Base-by-base conservation (phyloP, 2,329 filamentous ascomycete genomes). In the Aureobasidium sp. region DNA sequence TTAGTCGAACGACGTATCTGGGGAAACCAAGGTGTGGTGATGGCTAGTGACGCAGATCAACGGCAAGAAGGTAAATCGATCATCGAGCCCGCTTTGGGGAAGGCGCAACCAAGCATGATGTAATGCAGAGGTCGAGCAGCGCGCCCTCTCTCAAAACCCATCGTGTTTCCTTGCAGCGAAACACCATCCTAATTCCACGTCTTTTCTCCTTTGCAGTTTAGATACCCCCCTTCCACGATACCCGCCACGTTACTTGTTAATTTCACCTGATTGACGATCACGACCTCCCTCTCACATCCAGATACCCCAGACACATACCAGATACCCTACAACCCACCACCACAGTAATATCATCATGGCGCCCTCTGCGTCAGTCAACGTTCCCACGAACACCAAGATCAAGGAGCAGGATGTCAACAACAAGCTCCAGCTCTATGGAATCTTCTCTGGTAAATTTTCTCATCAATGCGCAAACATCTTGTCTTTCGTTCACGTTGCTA, bases 361-460 rank as follows among this genome's bases (percentile, higher is more conserved):
- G 47, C 48, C 59, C 20, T 44, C 48, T 36, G 48, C 48, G 36
- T 64, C 71, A 53, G 88, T 93, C 71, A 92, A 94, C 76, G 84
- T 82, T 69, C 90, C 90, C 36, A 87, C 84, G 65, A 83, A 94
- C 75, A 70, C 82, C 64, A 87, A 88, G 79, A 76, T 84, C 74
- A 93, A 92, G 82, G 90, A 96, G 79, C 83, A 78, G 72, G 84
- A 96, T 74, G 87, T 97, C 77, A 94, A 94, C 77, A 85, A 87
- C 74, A 99, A 99, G 81, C 86, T 99, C 57, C 92, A 97, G 77
- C 78, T 97, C 41, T 99, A 95, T 71, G 94, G 93, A 71, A 97
- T 97, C 75, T 84, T 87, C 77, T 79, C 82, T 68, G 84, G 84
- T 86, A 74, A 64, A 79, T 56, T 46, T 42, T 15, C 20, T 39